Percentiles rank a stretch among this genome's conserved stretches.
Evolutionary conservation across 1,284 basidiomycete species (phyloP).

Genomic region (Apiotrichum gracile): DNA sequence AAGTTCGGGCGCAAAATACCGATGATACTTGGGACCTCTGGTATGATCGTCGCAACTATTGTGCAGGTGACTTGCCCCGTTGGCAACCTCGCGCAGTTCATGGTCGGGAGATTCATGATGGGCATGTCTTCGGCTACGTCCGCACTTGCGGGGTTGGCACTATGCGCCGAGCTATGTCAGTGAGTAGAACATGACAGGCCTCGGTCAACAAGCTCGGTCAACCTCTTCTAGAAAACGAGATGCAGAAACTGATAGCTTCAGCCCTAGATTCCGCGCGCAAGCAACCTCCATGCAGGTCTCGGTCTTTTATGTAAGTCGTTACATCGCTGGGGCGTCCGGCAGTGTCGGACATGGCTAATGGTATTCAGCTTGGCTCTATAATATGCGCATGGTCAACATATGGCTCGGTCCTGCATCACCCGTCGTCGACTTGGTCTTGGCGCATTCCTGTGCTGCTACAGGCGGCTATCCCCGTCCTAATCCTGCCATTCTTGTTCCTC

Average conservation of each 20-base stretch:
- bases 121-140: background rate
- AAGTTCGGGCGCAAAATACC: background rate
- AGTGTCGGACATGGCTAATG: constrained; percentile 37
- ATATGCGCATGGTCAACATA: constrained; percentile 24
- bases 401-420: constrained; percentile 11
- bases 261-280: background rate
- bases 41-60: background rate
- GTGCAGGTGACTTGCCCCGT: constrained; percentile 10
- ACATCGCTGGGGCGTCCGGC: no score
- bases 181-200: background rate
- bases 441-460: constrained; percentile 62
- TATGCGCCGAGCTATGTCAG: background rate
- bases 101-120: constrained; percentile 5
- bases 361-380: constrained; percentile 51
- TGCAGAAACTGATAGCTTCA: background rate
- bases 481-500: background rate
- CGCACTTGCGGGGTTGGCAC: background rate
- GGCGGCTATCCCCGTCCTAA: constrained; percentile 4
- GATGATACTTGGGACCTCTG: background rate
- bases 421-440: constrained; percentile 16
- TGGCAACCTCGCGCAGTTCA: constrained; percentile 22
- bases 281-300: background rate
- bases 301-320: constrained; percentile 16
- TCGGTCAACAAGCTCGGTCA: no score
- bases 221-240: no score